Conservation (phyloP, 495 filamentous ascomycete species). For the Xylaria scruposa region DNA sequence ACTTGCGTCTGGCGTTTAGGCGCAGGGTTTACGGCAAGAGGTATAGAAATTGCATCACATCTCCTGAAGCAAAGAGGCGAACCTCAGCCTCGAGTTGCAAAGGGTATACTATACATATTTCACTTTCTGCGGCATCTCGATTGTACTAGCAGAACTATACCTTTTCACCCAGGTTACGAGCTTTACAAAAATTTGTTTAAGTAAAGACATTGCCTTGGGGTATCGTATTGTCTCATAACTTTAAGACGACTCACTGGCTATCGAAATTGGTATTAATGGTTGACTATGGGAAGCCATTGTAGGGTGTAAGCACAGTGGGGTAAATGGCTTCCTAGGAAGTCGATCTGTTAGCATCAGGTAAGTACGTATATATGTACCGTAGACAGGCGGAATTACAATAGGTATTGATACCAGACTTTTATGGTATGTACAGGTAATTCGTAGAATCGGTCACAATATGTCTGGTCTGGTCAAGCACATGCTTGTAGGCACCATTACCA, state of each 20-base stretch:
- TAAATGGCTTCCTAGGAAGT: no score
- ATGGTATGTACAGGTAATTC: no score
- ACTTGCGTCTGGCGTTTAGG: constrained; percentile 29
- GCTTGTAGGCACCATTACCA: no score
- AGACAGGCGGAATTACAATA: no score
- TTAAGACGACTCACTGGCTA: not conserved
- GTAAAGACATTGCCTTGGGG: not conserved
- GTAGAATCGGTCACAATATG: no score
- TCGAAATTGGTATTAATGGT: no score
- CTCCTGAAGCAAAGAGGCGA: not conserved
- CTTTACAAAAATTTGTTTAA: not conserved
- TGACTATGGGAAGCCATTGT: no score
- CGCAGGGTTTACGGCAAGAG: not conserved
- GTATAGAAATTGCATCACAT: constrained; percentile 17
- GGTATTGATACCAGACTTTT: no score
- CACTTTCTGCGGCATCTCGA: not conserved
- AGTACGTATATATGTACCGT: no score
- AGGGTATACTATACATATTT: constrained; percentile 3
- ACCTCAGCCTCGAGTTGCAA: not conserved
- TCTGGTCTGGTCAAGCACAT: no score
- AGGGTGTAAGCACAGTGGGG: no score
- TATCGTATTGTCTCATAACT: not conserved
- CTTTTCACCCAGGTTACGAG: not conserved
- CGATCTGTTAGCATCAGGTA: no score
- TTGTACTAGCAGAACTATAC: not conserved